These are phyloP conservation scores for Venturia aucupariae DNA, from an alignment of 2,329 filamentous ascomycete species.

Conservation along the genomic window DNA sequence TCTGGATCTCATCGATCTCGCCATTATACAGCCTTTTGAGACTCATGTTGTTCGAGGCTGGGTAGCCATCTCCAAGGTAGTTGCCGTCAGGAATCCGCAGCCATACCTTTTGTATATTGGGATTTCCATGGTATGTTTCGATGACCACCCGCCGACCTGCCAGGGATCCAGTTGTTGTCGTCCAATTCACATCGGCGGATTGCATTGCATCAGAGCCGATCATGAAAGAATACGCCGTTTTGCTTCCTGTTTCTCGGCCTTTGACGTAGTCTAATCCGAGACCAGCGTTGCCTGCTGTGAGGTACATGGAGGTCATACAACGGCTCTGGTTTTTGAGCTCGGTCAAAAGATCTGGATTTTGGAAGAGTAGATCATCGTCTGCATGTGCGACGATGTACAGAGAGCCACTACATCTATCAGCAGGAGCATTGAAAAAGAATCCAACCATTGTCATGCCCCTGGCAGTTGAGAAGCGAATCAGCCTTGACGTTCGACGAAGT, in stretches of 20 bases:
- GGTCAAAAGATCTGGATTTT: conserved; percentile 24
- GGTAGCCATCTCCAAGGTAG: conserved; percentile 20
- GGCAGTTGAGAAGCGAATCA: background rate
- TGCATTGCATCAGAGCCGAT: conserved; percentile 15
- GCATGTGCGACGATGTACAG: conserved; percentile 24
- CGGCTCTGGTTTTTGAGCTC: conserved; percentile 22
- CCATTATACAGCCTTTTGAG: conserved; percentile 21
- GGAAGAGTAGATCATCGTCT: conserved; percentile 22
- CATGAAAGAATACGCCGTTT: conserved; percentile 22
- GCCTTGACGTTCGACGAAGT: background rate
- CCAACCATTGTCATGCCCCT: background rate
- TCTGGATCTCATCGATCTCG: conserved; percentile 15
- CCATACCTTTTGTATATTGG: conserved; percentile 22
- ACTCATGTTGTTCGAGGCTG: conserved; percentile 16
- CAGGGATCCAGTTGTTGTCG: conserved; percentile 14
- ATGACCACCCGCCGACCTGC: conserved; percentile 15
- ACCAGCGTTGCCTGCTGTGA: conserved; percentile 23
- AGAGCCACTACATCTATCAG: conserved; percentile 18
- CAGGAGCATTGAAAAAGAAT: background rate
- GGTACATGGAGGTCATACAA: conserved; percentile 22
- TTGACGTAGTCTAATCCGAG: conserved; percentile 17
- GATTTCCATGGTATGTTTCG: conserved; percentile 16
- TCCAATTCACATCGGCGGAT: background rate
- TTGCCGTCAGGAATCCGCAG: conserved; percentile 23
- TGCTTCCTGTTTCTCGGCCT: conserved; percentile 20